These are phyloP conservation scores for Platanthera guangdongensis DNA, from an alignment of 106 monocot genomes.

Conservation along the genomic window DNA sequence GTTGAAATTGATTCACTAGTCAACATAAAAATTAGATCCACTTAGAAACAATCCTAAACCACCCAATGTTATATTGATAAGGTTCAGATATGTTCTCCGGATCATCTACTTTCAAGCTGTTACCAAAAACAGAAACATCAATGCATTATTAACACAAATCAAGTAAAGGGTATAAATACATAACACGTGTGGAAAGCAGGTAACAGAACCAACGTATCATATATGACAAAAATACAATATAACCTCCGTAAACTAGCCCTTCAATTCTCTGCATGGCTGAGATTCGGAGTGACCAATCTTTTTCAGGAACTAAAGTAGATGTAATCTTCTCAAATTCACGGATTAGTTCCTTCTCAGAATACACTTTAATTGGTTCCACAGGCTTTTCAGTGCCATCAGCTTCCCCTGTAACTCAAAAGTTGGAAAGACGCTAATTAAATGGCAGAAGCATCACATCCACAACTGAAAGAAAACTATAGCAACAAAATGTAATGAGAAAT, in stretches of 20 bases:
- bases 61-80: background rate
- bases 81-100: background rate
- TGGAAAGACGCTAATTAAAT: background rate
- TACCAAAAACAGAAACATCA: background rate
- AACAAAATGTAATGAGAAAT: background rate
- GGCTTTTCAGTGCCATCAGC: constrained; percentile 75
- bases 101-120: background rate
- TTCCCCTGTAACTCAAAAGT: constrained; percentile 39
- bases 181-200: background rate
- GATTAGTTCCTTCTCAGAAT: constrained; percentile 88
- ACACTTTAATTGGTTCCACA: constrained; percentile 87
- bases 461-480: background rate
- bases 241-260: constrained; percentile 92
- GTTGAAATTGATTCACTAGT: background rate
- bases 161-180: background rate
- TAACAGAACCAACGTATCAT: background rate
- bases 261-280: constrained; percentile 98
- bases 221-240: background rate
- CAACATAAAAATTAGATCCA: background rate
- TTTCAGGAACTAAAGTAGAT: constrained; percentile 83
- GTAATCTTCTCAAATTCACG: constrained; percentile 93
- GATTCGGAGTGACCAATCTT: constrained; percentile 93
- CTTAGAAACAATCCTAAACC: background rate
- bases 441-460: background rate
- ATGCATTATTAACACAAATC: background rate